Percentiles rank a stretch among this genome's conserved stretches.
These are phyloP conservation scores for Ambrosia trifida DNA, from an alignment of 129 eudicot species.

Conservation along the genomic window DNA sequence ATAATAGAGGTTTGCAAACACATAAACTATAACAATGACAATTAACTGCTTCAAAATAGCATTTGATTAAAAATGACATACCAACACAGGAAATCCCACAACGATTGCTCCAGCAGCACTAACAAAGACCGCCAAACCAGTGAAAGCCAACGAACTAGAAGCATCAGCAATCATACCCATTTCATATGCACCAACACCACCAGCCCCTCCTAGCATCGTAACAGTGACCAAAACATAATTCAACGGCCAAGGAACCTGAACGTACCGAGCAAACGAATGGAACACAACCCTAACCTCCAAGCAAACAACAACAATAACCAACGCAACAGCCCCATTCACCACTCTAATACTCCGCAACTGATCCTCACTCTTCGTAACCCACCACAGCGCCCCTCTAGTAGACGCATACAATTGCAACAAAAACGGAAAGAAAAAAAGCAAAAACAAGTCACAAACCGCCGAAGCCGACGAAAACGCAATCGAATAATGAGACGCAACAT, in stretches of 20 bases:
- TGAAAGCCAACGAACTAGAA: conserved; percentile 66
- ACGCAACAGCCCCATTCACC: conserved; percentile 83
- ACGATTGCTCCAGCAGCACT: conserved; percentile 94
- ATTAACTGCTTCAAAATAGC: background rate
- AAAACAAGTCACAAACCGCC: conserved; percentile 66
- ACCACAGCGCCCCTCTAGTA: conserved; percentile 93
- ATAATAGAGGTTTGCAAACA: conserved; percentile 10
- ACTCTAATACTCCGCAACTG: conserved; percentile 66
- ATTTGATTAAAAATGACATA: conserved; percentile 36
- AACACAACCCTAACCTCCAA: conserved; percentile 93
- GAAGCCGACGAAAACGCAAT: conserved; percentile 66
- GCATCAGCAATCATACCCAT: conserved; percentile 90
- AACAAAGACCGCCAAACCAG: conserved; percentile 71
- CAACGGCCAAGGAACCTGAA: conserved; percentile 90
- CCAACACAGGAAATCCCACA: conserved; percentile 90
- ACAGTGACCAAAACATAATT: conserved; percentile 77
- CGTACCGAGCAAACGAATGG: conserved; percentile 86
- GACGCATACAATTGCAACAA: conserved; percentile 84
- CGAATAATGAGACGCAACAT: conserved; percentile 66
- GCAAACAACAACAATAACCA: conserved; percentile 75
- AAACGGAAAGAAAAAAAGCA: conserved; percentile 86
- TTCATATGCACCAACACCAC: conserved; percentile 81
- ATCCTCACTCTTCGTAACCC: conserved; percentile 76
- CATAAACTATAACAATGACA: background rate
- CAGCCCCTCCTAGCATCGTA: conserved; percentile 97